Evolutionary conservation across 371 early-diverging fungal species (phyloP), one percentile per base, ranked within the genome.

Genomic region (Lichtheimia hyalospora): DNA sequence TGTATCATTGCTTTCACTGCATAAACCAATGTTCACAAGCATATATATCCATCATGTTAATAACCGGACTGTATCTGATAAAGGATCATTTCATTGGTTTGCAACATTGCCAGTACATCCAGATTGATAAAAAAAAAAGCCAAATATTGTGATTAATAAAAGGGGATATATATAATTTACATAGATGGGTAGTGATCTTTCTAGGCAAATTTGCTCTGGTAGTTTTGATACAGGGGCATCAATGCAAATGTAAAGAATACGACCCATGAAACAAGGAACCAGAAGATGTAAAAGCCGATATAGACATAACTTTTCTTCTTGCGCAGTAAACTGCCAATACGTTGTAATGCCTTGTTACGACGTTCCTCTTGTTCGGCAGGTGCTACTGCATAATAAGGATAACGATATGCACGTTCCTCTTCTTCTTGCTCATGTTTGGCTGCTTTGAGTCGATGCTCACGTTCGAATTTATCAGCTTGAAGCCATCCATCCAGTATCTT

Each of bases 171-270:
- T 24, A 42, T 23, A 54, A 25, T 20, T n/a, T n/a, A 54, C 6
- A 23, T 14, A 15, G 21, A 65, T 43, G 56, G 7, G 5, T 10
- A 46, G 27, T 6, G 24, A 18, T 28, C 18, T 24, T 50, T 34
- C 39, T n/a, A 46, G 18, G 44, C 52, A 20, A 58, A 34, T 2
- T 63, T 20, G 16, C 48, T 53, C 52, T 24, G 60, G 40, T 74
- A 71, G 15, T 64, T 60, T 52, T 71, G 64, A 50, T 75, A 78
- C 21, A 78, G 50, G 12, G 79, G 79, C 79, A 78, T 75, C 25
- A 78, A 62, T 12, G 79, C 79, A 71, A 78, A 78, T 0, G 67
- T 49, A 58, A 78, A 68, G 52, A 73, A 78, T 15, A 73, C 43
- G 43, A 58, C 66, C 79, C 79, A 78, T 5, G 79, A 56, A 41